These are phyloP conservation scores for Agaricus sinodeliciosus DNA, from an alignment of 768 basidiomycete genomes.

Conservation along the genomic window DNA sequence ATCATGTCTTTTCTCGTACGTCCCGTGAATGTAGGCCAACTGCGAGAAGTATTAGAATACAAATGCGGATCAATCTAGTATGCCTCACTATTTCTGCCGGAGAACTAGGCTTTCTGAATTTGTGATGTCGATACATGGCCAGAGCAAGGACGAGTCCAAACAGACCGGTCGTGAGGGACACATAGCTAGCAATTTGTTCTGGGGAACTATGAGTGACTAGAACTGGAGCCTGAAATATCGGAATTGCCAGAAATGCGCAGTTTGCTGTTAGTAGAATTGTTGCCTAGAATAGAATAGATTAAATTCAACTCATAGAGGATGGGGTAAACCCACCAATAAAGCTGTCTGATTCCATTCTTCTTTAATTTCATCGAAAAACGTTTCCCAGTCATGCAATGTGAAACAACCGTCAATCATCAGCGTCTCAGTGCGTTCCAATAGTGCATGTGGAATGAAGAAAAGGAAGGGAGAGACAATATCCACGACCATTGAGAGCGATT, in stretches of 20 bases:
- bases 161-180: not conserved
- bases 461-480: not conserved
- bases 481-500: not conserved
- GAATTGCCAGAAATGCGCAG: conserved; percentile 6
- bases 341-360: conserved; percentile 6
- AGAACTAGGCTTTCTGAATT: not conserved
- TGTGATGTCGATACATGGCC: conserved; percentile 3
- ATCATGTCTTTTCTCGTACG: not conserved
- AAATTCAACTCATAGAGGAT: not conserved
- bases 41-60: not conserved
- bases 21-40: not conserved
- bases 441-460: conserved; percentile 2
- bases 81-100: not conserved
- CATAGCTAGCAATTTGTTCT: conserved; percentile 3
- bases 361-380: not conserved
- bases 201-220: not conserved
- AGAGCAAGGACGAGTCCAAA: conserved; percentile 3
- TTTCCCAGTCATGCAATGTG: not conserved
- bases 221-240: not conserved
- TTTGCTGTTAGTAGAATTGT: conserved; percentile 8
- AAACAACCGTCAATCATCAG: not conserved
- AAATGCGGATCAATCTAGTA: not conserved
- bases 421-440: not conserved
- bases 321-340: not conserved
- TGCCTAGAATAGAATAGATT: not conserved